phyloP scores from a whole-genome alignment of 176 grass and related monocot genomes.

The Zizania latifolia region DNA sequence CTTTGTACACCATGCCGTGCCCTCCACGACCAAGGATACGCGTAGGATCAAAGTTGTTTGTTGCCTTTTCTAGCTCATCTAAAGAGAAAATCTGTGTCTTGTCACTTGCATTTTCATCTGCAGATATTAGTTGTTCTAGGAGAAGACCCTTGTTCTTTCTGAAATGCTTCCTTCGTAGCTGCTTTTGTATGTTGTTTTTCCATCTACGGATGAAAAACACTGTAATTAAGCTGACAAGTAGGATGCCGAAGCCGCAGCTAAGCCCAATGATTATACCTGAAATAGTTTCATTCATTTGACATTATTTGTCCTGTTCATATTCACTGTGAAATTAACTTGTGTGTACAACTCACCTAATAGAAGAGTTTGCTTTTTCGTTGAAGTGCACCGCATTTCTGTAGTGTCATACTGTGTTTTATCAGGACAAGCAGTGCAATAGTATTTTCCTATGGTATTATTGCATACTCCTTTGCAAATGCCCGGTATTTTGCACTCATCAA shows the following conservation, averaged over 20 bases:
- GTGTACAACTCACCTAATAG: neutral
- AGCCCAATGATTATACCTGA: constrained; percentile 15
- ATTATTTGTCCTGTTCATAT: neutral
- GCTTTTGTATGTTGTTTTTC: constrained; percentile 12
- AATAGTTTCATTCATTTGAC: neutral
- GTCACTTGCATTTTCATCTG: neutral
- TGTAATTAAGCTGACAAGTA: neutral
- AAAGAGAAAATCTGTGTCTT: constrained; percentile 14
- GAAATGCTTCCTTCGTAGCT: constrained; percentile 3
- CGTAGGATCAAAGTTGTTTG: neutral
- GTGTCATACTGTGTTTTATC: neutral
- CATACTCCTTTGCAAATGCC: neutral
- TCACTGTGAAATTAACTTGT: neutral
- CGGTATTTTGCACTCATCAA: neutral
- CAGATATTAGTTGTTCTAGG: constrained; percentile 27
- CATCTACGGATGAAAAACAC: neutral
- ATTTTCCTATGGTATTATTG: neutral
- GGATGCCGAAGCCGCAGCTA: neutral
- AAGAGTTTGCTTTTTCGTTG: neutral
- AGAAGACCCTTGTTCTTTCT: constrained; percentile 23
- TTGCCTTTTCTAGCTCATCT: constrained; percentile 10
- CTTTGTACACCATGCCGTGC: constrained; percentile 19
- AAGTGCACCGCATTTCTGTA: neutral
- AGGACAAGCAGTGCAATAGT: neutral
- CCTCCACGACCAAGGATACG: constrained; percentile 6